These are phyloP conservation scores for Malassezia brasiliensis DNA, from an alignment of 1,284 basidiomycete genomes.

Conservation along the genomic window DNA sequence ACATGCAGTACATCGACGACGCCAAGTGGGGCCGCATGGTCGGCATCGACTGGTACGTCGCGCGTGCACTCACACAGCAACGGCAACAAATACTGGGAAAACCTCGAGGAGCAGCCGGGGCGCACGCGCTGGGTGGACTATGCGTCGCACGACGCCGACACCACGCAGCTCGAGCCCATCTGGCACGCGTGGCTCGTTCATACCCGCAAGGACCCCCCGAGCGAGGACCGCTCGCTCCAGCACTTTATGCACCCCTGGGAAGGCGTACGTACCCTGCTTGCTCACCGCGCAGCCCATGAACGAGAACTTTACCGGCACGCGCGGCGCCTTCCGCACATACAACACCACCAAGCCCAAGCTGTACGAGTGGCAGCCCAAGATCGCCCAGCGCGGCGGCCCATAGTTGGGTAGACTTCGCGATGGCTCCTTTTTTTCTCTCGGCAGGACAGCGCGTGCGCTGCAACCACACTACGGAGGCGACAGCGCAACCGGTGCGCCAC, in stretches of 20 bases:
- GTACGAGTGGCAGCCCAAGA: constrained; percentile 40
- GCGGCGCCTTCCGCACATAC: constrained; percentile 42
- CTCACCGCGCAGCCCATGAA: constrained; percentile 19
- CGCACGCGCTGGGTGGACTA: constrained; percentile 46
- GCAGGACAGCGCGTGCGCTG: neutral
- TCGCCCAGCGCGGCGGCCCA: constrained; percentile 24
- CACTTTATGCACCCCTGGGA: constrained; percentile 34
- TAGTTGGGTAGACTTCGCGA: neutral
- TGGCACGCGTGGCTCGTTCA: constrained; percentile 46
- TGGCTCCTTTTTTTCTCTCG: neutral
- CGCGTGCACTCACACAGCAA: constrained; percentile 13
- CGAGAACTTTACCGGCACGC: constrained; percentile 44
- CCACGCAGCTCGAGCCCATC: constrained; percentile 38
- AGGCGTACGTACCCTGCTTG: constrained; percentile 24
- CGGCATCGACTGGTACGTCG: constrained; percentile 34
- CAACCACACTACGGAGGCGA: neutral
- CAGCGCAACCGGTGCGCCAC: neutral
- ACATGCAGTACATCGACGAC: constrained; percentile 45
- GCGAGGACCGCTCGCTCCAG: constrained; percentile 24
- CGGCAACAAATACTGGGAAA: constrained; percentile 47
- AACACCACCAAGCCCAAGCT: constrained; percentile 38
- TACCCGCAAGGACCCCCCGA: constrained; percentile 35
- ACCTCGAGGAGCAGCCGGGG: constrained; percentile 37
- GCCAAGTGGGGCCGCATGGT: constrained; percentile 44
- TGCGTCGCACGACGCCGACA: constrained; percentile 37